Evolutionary conservation across 345 rosid genomes (phyloP), one percentile per base, ranked within the genome.

Genomic region (Salix koriyanagi): DNA sequence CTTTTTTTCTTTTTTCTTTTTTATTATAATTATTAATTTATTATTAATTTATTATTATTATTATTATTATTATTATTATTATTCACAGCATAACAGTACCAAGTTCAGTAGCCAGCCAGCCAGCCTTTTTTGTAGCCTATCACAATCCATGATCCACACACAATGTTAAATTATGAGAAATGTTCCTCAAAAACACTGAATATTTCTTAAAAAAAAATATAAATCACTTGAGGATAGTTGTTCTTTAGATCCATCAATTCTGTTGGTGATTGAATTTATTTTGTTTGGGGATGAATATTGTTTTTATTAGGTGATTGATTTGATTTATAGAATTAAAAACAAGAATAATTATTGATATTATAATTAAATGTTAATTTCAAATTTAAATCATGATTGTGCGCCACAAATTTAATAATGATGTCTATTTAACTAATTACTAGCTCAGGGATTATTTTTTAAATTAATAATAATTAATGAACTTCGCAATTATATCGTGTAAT

Each of bases 1-100:
- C 32, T 30, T 30, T 30, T 30, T 48, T 1, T 5, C 0, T 18
- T 19, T 34, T 34, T 4, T 0, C 0, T 28, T 28, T 28, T 1
- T 28, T 2, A 0, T 28, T 28, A 28, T 28, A 1, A 28, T 28
- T 28, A 28, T 36, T 13, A 2, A 8, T 66, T 8, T 32, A 5
- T 52, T 52, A 4, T 7, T n/a, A n/a, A n/a, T n/a, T 32, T 2
- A 0, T 54, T n/a, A 21, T 8, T 8, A 4, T 7, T 8, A 0
- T 54, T 54, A 6, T 52, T 19, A 13, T 1, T 15, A 4, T 18
- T 18, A 34, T 34, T 34, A 34, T 34, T 3, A 0, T 56, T 23
- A 21, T 9, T 9, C 62, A 2, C 13, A n/a, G 4, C 10, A 56
- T 56, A 3, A 9, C 62, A 21, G n/a, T 8, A n/a, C 26, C 26